Evolutionary conservation across 768 basidiomycete species (phyloP).

Genomic region (Jaapia argillacea): DNA sequence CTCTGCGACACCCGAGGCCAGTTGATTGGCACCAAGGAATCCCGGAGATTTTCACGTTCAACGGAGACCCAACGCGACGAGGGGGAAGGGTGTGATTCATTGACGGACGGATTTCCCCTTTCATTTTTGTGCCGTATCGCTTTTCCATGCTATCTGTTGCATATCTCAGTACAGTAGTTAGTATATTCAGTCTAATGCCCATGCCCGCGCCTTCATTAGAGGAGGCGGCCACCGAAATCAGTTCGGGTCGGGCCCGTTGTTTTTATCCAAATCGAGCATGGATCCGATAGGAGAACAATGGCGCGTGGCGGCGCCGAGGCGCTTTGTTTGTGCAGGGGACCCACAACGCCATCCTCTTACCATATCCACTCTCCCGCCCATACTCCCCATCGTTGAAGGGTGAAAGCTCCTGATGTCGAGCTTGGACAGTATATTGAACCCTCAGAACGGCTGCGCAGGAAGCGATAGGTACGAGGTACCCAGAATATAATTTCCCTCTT

Average conservation of each 20-base stretch:
- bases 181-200: too few relatives aligned
- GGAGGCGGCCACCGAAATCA: too few relatives aligned
- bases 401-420: constrained; percentile 1
- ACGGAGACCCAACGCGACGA: too few relatives aligned
- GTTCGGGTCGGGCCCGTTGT: too few relatives aligned
- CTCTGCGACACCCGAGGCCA: background rate
- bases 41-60: background rate
- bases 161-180: too few relatives aligned
- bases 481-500: too few relatives aligned
- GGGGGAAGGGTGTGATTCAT: too few relatives aligned
- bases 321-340: background rate
- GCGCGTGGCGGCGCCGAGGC: background rate
- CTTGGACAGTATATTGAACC: constrained; percentile 1
- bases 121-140: too few relatives aligned
- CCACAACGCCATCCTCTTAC: background rate
- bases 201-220: too few relatives aligned
- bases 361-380: background rate
- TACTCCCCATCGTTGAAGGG: background rate
- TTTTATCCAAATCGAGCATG: too few relatives aligned
- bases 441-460: background rate
- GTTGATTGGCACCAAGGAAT: background rate
- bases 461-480: background rate
- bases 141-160: too few relatives aligned
- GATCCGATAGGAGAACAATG: constrained; percentile 7
- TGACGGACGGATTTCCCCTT: too few relatives aligned